Conservation (phyloP, 2,329 filamentous ascomycete species). For the Aspergillus sp. region DNA sequence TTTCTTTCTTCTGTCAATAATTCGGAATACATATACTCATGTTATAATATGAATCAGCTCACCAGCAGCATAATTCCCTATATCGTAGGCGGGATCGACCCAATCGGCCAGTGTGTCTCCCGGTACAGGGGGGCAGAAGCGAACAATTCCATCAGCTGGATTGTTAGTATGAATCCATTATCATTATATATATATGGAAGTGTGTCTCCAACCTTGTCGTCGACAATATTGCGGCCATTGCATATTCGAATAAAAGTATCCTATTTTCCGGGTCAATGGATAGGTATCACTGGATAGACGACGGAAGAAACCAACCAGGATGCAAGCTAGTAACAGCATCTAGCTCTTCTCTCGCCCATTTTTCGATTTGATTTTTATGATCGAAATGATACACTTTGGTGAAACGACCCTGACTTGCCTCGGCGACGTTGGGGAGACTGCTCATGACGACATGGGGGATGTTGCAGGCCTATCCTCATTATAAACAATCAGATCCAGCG, state of each 20-base stretch:
- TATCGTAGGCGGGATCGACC: slow-evolving; percentile 13
- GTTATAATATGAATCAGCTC: neutral
- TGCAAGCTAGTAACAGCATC: slow-evolving; percentile 7
- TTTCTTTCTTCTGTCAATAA: slow-evolving; percentile 1
- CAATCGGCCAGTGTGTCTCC: slow-evolving; percentile 8
- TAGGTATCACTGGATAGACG: neutral
- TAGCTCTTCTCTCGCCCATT: slow-evolving; percentile 8
- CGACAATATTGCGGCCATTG: slow-evolving; percentile 10
- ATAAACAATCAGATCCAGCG: neutral
- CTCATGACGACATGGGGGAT: slow-evolving; percentile 14
- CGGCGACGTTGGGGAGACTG: slow-evolving; percentile 11
- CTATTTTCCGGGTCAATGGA: neutral
- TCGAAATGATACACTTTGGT: slow-evolving; percentile 11
- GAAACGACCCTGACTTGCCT: slow-evolving; percentile 6
- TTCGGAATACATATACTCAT: neutral
- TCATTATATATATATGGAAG: neutral
- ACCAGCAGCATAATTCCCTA: slow-evolving; percentile 14
- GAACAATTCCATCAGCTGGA: slow-evolving; percentile 9
- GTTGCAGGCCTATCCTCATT: slow-evolving; percentile 1
- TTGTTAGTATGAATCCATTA: no score
- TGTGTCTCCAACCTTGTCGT: neutral
- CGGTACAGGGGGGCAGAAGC: slow-evolving; percentile 10
- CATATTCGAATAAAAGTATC: slow-evolving; percentile 13
- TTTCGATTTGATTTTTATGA: slow-evolving; percentile 10
- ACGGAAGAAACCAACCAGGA: slow-evolving; percentile 8